Base-by-base conservation (phyloP, 1,139 yeast genomes). In the Hansenula anomala region DNA sequence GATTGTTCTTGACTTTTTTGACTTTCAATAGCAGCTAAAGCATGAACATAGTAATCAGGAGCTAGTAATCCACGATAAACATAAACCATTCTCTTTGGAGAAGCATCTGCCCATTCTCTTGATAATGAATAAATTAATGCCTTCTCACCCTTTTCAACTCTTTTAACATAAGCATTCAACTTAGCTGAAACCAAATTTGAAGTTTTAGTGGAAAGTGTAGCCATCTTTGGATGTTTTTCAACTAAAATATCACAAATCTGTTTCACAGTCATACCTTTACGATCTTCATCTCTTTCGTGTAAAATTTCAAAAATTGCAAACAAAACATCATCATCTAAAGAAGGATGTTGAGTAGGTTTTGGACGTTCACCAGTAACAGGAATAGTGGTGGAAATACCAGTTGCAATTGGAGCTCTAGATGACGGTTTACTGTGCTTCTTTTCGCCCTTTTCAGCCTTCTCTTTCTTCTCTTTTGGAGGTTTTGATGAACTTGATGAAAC, bases 101-200 rank as follows among this genome's bases (percentile, higher is more conserved):
- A 79, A 14, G 90, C 87, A 59, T 82, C 90, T 4, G 92, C 90
- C 95, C 95, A 85, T 59, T 84, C 92, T 62, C 95, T 73, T 3
- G 88, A 80, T 37, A 85, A 64, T 19, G 92, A 87, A 57, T 84
- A 84, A 43, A 73, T 74, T 54, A 85, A 68, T 36, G 77, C 73
- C 46, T 78, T 69, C 56, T 84, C 94, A 47, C 92, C 92, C 50
- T 70, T 80, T 59, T 85, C 94, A 25, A 84, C 87, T 51, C 89
- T 72, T 56, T 85, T 85, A 34, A 84, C 92, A 54, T 85, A 85
- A 16, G 94, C 92, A 58, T 85, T 85, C 51, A 85, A 66, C 55
- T 85, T 85, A 13, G 95, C 95, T 50, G 84, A 75, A 4, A 85
- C 90, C 49, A 85, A 63, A 58, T 85, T 85, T 19, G 90, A 82